Evolutionary conservation across 2,329 filamentous ascomycete genomes (phyloP).

Genomic region (Pleurostoma richardsiae): DNA sequence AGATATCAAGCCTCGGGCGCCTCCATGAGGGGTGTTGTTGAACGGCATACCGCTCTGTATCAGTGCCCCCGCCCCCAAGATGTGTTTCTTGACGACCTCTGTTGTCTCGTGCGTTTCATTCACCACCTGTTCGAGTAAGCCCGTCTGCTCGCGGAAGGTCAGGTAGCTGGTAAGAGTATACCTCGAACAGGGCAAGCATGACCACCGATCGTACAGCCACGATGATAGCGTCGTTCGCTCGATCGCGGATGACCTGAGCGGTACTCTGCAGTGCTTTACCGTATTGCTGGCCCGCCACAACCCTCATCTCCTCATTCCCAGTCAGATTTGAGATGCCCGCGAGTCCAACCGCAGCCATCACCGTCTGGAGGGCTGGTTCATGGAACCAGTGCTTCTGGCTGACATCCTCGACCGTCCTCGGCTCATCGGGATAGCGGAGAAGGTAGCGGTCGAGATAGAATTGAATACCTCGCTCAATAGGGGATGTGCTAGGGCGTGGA

Average conservation of each 20-base stretch:
- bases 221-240: conserved; percentile 25
- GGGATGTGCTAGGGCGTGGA: not conserved
- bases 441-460: conserved; percentile 49
- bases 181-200: conserved; percentile 58
- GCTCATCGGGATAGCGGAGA: conserved; percentile 45
- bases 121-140: conserved; percentile 26
- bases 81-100: conserved; percentile 50
- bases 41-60: conserved; percentile 40
- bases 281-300: conserved; percentile 47
- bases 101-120: conserved; percentile 40
- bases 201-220: conserved; percentile 48
- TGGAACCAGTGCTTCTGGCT: conserved; percentile 28
- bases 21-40: conserved; percentile 29
- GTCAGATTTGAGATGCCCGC: conserved; percentile 52
- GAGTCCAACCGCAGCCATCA: conserved; percentile 53
- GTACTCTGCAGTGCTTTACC: conserved; percentile 45
- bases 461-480: conserved; percentile 38
- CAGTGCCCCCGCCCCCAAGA: conserved; percentile 55
- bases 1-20: conserved; percentile 48
- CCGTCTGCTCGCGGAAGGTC: no score
- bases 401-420: conserved; percentile 30
- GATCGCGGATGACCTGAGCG: conserved; percentile 30
- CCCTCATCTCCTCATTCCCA: conserved; percentile 37
- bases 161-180: conserved; percentile 17
- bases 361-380: conserved; percentile 34